Base-by-base conservation (phyloP, 2,329 filamentous ascomycete genomes). In the Aspergillus quadrilineatus region DNA sequence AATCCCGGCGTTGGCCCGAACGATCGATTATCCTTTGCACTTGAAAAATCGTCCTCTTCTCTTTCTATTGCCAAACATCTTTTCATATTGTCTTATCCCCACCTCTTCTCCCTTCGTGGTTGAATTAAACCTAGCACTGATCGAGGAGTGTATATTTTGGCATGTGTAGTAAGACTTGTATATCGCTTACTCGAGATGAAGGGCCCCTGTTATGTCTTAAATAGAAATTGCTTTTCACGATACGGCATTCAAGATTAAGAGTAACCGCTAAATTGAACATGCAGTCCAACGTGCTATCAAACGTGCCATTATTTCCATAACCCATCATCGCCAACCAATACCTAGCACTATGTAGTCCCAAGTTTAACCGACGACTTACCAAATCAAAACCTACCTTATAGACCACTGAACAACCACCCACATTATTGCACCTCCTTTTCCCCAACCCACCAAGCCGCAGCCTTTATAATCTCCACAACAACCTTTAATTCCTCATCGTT, bases 381-480 rank as follows among this genome's bases (percentile, higher is more conserved):
- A 14, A 42, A 7, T 39, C 3, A 9, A 39, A 6, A 39, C 37
- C 37, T 39, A 39, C 37, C 37, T 14, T 39, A 14, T 8, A 17
- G 5, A 42, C 39, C 10, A 42, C 39, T 17, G 9, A 9, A 14
- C n/a, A 37, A 7, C 39, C 6, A 15, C 37, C n/a, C 17, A 12
- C n/a, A 47, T 37, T 30, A 49, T 6, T 29, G 4, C 32, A 64
- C 39, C 41, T 58, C 62, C 51, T 50, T 58, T 14, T 62, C 64
- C 41, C 63, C 58, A 39, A 66, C 64, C 64, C 82, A 92, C 85
- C 88, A 93, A 22, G 87, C 84, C 4, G 87, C 88, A 3, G 90
- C 89, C 63, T 85, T 83, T 55, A 94, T 85, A 62, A 95, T 89
- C 62, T 79, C 77, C 69, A 84, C 82, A 4, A 92, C 82, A 50